phyloP scores from a whole-genome alignment of 2,329 filamentous ascomycete genomes.

The Plectosphaerella cucumerina region DNA sequence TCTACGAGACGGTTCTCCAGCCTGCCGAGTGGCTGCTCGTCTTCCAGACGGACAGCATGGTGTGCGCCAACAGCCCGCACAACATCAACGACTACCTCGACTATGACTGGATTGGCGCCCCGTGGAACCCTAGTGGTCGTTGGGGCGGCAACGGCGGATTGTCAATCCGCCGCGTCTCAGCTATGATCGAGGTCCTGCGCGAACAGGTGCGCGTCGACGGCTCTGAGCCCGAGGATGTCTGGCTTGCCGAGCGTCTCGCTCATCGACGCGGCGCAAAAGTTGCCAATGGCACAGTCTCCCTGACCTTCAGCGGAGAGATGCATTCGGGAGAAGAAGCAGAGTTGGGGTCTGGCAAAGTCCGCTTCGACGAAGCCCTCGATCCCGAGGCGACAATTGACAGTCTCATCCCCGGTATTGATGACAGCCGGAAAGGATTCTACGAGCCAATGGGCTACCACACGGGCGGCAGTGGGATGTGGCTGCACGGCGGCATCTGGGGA shows the following conservation, averaged over 20 bases:
- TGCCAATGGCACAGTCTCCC: slow-evolving; percentile 45
- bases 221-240: slow-evolving; percentile 51
- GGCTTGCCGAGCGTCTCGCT: slow-evolving; percentile 49
- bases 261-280: slow-evolving; percentile 42
- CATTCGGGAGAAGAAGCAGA: slow-evolving; percentile 25
- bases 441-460: slow-evolving; percentile 58
- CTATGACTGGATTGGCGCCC: slow-evolving; percentile 51
- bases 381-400: slow-evolving; percentile 23
- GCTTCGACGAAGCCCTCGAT: slow-evolving; percentile 15
- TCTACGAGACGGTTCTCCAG: slow-evolving; percentile 44
- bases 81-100: slow-evolving; percentile 45
- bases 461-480: slow-evolving; percentile 39
- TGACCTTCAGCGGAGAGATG: slow-evolving; percentile 48
- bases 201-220: slow-evolving; percentile 38
- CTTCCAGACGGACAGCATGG: slow-evolving; percentile 52
- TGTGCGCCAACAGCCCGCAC: slow-evolving; percentile 47
- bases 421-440: slow-evolving; percentile 48
- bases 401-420: slow-evolving; percentile 38
- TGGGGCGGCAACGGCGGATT: slow-evolving; percentile 50
- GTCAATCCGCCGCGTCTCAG: slow-evolving; percentile 47
- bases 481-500: slow-evolving; percentile 46
- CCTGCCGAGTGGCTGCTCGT: slow-evolving; percentile 51
- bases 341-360: slow-evolving; percentile 12
- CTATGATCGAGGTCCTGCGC: slow-evolving; percentile 47
- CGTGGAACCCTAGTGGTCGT: slow-evolving; percentile 35